A percentile compares a stretch with the other conserved stretches of the same genome.
Evolutionary conservation across 1,284 basidiomycete genomes (phyloP).

Genomic region (Apiotrichum siamense): DNA sequence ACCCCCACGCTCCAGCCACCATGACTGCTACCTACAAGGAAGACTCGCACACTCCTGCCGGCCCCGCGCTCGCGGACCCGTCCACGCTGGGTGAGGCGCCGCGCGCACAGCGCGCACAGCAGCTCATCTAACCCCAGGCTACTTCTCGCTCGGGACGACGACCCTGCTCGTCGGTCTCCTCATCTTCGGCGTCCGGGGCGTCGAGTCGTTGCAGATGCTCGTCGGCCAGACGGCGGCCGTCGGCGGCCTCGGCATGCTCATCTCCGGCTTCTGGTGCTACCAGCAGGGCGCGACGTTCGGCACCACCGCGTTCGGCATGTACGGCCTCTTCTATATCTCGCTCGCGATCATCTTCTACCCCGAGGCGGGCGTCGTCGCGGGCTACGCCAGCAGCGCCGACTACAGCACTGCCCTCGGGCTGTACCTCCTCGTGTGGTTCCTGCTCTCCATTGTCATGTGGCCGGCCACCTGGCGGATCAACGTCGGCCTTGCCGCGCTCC

Average conservation of each 20-base stretch:
- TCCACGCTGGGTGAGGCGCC: constrained; percentile 3
- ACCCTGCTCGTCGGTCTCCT: constrained; percentile 13
- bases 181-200: constrained; percentile 8
- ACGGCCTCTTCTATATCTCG: constrained; percentile 18
- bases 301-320: constrained; percentile 15
- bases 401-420: constrained; percentile 14
- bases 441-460: constrained; percentile 11
- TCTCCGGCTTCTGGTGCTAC: constrained; percentile 14
- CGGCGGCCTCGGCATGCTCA: constrained; percentile 17
- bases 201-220: constrained; percentile 4
- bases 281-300: constrained; percentile 13
- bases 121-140: constrained; percentile 1
- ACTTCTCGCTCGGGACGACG: constrained; percentile 14
- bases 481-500: constrained; percentile 11
- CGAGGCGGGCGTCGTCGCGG: constrained; percentile 3
- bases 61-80: constrained; percentile 4
- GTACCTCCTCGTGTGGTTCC: constrained; percentile 12
- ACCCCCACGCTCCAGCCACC: too few relatives aligned
- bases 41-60: background rate
- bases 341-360: constrained; percentile 12
- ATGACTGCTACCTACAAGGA: too few relatives aligned
- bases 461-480: constrained; percentile 12
- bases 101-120: too few relatives aligned
- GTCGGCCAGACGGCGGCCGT: constrained; percentile 10
- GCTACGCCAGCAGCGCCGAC: constrained; percentile 5